Conservation (phyloP, 805 yeast genomes). For the Lachancea meyersii region DNA sequence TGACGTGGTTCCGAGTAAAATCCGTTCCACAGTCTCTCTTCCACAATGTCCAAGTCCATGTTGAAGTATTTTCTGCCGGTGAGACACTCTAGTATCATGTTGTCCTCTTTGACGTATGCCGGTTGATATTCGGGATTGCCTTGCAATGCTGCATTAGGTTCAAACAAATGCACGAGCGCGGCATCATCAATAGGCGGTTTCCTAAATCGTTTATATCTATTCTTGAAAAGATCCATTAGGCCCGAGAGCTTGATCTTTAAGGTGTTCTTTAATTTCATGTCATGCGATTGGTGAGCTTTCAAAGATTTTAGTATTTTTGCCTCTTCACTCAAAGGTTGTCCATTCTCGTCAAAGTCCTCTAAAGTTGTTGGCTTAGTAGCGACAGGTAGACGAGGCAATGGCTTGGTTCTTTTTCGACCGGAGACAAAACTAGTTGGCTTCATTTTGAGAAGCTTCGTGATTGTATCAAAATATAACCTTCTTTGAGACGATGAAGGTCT, state of each 20-base stretch:
- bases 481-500: slow-evolving; percentile 48
- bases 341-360: slow-evolving; percentile 20
- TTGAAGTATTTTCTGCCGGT: slow-evolving; percentile 72
- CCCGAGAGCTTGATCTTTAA: slow-evolving; percentile 81
- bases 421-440: slow-evolving; percentile 71
- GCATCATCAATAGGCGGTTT: slow-evolving; percentile 86
- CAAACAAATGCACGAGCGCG: slow-evolving; percentile 69
- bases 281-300: slow-evolving; percentile 48
- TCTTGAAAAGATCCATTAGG: slow-evolving; percentile 83
- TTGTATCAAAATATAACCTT: slow-evolving; percentile 46
- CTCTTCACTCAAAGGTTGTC: slow-evolving; percentile 31
- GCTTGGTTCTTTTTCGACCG: slow-evolving; percentile 41
- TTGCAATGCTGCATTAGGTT: slow-evolving; percentile 36
- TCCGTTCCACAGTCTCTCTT: slow-evolving; percentile 96
- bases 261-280: slow-evolving; percentile 76
- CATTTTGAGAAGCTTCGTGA: slow-evolving; percentile 52
- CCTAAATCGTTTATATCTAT: slow-evolving; percentile 79
- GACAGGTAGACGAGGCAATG: slow-evolving; percentile 36
- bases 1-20: slow-evolving; percentile 89
- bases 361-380: slow-evolving; percentile 23
- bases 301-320: slow-evolving; percentile 37
- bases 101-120: slow-evolving; percentile 48
- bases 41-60: slow-evolving; percentile 90
- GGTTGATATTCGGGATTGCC: slow-evolving; percentile 34
- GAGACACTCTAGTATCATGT: slow-evolving; percentile 73